These are phyloP conservation scores for Hibiscus tridactylites DNA, from an alignment of 345 rosid species.

Conservation along the genomic window DNA sequence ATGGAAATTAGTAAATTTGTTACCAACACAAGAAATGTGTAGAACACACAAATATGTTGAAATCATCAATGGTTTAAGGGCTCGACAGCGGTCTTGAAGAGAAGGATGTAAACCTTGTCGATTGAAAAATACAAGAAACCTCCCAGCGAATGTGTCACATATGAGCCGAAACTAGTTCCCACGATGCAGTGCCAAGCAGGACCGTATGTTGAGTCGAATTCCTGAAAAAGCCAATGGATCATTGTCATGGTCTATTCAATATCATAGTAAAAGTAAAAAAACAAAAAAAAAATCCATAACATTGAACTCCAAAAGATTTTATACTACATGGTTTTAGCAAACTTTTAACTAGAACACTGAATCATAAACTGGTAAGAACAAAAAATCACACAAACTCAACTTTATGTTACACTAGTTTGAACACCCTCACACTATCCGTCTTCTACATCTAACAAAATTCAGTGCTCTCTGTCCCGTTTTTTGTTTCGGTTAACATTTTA, in stretches of 20 bases:
- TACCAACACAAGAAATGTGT: not conserved
- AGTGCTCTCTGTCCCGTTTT: not conserved
- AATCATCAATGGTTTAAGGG: conserved; percentile 53
- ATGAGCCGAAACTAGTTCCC: conserved; percentile 93
- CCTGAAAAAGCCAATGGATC: conserved; percentile 39
- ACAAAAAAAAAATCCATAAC: not conserved
- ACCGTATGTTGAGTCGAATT: conserved; percentile 73
- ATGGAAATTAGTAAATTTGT: conserved; percentile 9
- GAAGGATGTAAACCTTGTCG: conserved; percentile 83
- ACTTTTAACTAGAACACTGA: not conserved
- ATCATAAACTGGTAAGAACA: not conserved
- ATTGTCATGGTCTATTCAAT: not conserved
- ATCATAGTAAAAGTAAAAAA: not conserved
- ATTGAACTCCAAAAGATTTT: not conserved
- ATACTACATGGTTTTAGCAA: not conserved
- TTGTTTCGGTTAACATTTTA: not conserved
- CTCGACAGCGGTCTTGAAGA: conserved; percentile 91
- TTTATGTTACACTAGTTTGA: not conserved
- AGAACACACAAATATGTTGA: not conserved
- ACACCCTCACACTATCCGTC: not conserved
- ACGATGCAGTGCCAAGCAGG: conserved; percentile 99
- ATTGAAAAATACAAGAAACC: conserved; percentile 92
- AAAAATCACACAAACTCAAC: not conserved
- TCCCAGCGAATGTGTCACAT: conserved; percentile 83
- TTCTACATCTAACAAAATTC: not conserved